Conservation (phyloP, 768 basidiomycete genomes). For the Auriscalpium microsporum region DNA sequence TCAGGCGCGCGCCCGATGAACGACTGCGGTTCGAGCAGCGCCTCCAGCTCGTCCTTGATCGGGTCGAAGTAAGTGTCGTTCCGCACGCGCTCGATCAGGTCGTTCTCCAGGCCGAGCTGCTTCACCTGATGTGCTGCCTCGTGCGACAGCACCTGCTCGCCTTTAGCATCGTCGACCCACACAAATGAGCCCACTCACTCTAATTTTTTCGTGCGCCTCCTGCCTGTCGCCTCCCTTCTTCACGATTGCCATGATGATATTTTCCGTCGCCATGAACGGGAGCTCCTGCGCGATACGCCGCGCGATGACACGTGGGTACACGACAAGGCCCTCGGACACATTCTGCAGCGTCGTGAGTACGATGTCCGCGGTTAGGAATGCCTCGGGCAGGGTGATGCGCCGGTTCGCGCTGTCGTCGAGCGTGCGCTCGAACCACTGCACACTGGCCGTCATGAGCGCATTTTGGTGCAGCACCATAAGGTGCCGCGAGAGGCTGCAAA, state of each 20-base stretch:
- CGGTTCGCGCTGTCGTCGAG: constrained; percentile 98
- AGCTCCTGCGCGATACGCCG: constrained; percentile 89
- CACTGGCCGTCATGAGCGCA: constrained; percentile 86
- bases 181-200: constrained; percentile 37
- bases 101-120: constrained; percentile 89
- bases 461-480: constrained; percentile 95
- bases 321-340: constrained; percentile 97
- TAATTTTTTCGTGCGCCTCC: constrained; percentile 92
- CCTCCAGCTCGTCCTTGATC: constrained; percentile 73
- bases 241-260: constrained; percentile 98
- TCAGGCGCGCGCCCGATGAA: constrained; percentile 94
- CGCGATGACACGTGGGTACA: constrained; percentile 93
- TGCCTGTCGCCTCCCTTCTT: constrained; percentile 93
- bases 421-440: constrained; percentile 98
- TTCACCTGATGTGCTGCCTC: constrained; percentile 94
- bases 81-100: constrained; percentile 83
- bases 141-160: constrained; percentile 73
- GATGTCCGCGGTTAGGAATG: constrained; percentile 95
- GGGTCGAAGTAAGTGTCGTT: constrained; percentile 82
- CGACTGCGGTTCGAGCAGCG: constrained; percentile 72
- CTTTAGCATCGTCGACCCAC: neutral
- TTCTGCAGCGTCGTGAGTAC: constrained; percentile 93
- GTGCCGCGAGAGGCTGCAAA: constrained; percentile 94
- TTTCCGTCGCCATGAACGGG: constrained; percentile 99
- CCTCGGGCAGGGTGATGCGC: constrained; percentile 91